Conservation (phyloP, 2,329 filamentous ascomycete species). For the Lachnellula hyalina region DNA sequence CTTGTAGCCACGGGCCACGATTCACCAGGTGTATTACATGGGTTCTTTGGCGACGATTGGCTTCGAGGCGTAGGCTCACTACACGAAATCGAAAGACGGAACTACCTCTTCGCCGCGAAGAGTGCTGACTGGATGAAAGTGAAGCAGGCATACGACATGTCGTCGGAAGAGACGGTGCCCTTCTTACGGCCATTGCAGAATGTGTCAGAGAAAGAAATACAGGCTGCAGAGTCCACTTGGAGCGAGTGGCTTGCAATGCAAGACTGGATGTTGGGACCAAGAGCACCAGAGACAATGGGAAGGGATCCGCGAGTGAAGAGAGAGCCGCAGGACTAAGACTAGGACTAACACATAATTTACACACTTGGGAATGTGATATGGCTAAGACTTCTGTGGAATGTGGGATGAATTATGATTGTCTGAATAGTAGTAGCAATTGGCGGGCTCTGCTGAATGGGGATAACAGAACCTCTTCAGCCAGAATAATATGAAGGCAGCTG, state of each 20-base stretch:
- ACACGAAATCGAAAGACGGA: conserved; percentile 84
- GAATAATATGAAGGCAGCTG: background rate
- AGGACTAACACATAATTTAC: background rate
- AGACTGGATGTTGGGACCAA: conserved; percentile 93
- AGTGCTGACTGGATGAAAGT: conserved; percentile 84
- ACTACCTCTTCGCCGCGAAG: conserved; percentile 94
- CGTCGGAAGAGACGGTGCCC: conserved; percentile 74
- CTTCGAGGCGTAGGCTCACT: conserved; percentile 69
- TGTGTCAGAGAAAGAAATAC: conserved; percentile 73
- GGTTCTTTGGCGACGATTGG: conserved; percentile 97
- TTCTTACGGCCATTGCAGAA: conserved; percentile 80
- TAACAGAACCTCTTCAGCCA: background rate
- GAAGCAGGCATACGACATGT: conserved; percentile 87
- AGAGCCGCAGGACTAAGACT: conserved; percentile 13
- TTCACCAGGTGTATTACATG: conserved; percentile 77
- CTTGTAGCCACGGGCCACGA: conserved; percentile 91
- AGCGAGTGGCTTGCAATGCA: conserved; percentile 96
- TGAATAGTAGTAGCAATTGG: conserved; percentile 3
- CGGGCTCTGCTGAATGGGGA: background rate
- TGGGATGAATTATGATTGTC: conserved; percentile 10
- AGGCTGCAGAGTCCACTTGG: conserved; percentile 78
- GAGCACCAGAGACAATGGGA: conserved; percentile 14
- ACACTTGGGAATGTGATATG: background rate
- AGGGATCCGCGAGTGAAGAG: conserved; percentile 14
- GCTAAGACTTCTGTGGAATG: background rate